phyloP scores from a whole-genome alignment of 169 alveolate genomes.

The Plasmodium malariae region DNA sequence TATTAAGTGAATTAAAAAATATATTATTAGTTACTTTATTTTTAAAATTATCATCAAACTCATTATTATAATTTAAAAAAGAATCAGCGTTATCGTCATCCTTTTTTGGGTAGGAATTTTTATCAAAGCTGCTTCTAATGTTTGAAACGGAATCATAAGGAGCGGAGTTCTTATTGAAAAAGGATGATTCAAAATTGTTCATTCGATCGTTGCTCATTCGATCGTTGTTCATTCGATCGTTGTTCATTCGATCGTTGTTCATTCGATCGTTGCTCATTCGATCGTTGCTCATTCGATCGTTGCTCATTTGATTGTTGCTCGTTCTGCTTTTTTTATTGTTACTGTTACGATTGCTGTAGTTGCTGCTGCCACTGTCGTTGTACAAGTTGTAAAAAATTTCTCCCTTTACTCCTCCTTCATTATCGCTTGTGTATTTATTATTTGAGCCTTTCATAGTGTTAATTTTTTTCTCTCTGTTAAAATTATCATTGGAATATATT shows the following conservation, averaged over 20 bases:
- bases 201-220: neutral
- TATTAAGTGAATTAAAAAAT: neutral
- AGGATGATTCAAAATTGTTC: slow-evolving; percentile 17
- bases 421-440: slow-evolving; percentile 22
- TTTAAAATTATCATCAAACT: slow-evolving; percentile 1
- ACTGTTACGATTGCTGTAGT: neutral
- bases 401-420: slow-evolving; percentile 10
- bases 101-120: neutral
- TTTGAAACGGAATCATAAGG: slow-evolving; percentile 6
- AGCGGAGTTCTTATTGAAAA: neutral
- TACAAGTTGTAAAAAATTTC: slow-evolving; percentile 18
- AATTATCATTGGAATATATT: slow-evolving; percentile 21
- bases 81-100: neutral
- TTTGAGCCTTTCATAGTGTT: neutral
- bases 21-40: slow-evolving; percentile 5
- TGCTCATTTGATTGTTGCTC: neutral
- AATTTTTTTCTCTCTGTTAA: neutral
- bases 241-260: no score
- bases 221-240: no score
- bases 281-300: no score
- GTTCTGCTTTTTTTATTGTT: no score
- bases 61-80: slow-evolving; percentile 1
- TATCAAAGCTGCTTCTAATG: neutral
- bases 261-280: no score
- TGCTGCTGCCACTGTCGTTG: slow-evolving; percentile 19